Percentiles rank a stretch among this genome's conserved stretches.
phyloP scores from a whole-genome alignment of 2,329 filamentous ascomycete genomes.

The Sporothrix schenckii region DNA sequence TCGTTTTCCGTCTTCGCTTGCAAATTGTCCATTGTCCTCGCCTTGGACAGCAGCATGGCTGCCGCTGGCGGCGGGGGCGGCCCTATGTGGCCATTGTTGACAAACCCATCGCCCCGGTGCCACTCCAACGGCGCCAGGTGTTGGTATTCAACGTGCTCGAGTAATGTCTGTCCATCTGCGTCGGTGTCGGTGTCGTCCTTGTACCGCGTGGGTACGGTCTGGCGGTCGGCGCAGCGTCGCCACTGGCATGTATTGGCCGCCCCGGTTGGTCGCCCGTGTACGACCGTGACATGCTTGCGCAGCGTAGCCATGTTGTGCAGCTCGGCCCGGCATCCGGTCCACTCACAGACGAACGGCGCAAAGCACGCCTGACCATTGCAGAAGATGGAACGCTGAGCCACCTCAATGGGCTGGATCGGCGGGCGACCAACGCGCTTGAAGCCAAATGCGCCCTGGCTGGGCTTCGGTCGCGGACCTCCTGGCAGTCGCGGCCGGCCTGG shows the following conservation, averaged over 20 bases:
- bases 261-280: conserved; percentile 48
- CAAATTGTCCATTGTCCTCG: background rate
- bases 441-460: conserved; percentile 9
- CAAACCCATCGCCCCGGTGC: conserved; percentile 63
- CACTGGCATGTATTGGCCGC: conserved; percentile 44
- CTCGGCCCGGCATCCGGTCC: conserved; percentile 61
- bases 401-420: conserved; percentile 42
- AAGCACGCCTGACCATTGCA: conserved; percentile 50
- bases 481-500: conserved; percentile 25
- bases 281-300: conserved; percentile 54
- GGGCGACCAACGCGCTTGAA: conserved; percentile 41
- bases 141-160: conserved; percentile 56
- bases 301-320: conserved; percentile 65
- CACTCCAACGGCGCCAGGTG: conserved; percentile 59
- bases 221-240: conserved; percentile 46
- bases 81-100: conserved; percentile 43
- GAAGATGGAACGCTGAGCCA: conserved; percentile 48
- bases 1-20: conserved; percentile 19
- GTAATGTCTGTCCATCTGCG: conserved; percentile 44
- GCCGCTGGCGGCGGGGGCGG: conserved; percentile 14
- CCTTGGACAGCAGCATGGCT: conserved; percentile 35
- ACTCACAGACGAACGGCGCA: conserved; percentile 61
- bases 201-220: conserved; percentile 34
- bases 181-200: background rate
- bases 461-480: conserved; percentile 1